phyloP scores from a whole-genome alignment of 78 protist species.

The Protostelium mycophagum region DNA sequence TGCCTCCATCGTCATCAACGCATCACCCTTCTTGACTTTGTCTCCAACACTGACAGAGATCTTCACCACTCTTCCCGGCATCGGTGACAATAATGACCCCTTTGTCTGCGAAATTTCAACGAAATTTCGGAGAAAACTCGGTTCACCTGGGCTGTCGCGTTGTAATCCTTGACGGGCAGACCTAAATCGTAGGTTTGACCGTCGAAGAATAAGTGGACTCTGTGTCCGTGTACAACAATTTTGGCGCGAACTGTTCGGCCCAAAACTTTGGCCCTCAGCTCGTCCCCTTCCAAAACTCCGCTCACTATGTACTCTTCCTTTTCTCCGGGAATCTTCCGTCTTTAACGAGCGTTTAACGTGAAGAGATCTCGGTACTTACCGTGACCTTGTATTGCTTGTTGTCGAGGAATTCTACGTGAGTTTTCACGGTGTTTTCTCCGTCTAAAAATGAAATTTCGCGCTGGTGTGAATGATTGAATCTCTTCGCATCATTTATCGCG shows the following conservation, averaged over 20 bases:
- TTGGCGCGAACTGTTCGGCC: constrained; percentile 20
- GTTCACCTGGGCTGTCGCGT: not conserved
- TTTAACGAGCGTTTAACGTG: not conserved
- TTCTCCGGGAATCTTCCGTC: not conserved
- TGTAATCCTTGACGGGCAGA: constrained; percentile 12
- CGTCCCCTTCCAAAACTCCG: not conserved
- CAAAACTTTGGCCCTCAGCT: not conserved
- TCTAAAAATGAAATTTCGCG: constrained; percentile 15
- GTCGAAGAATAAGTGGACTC: constrained; percentile 21
- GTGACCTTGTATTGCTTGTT: not conserved
- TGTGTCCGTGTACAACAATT: not conserved
- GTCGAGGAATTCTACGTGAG: constrained; percentile 21
- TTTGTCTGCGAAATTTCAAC: not conserved
- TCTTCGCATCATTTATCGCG: not conserved
- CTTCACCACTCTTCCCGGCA: constrained; percentile 64
- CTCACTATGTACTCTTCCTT: not conserved
- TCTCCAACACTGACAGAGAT: constrained; percentile 52
- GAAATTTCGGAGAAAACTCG: not conserved
- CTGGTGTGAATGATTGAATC: constrained; percentile 6
- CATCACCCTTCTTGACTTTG: constrained; percentile 37
- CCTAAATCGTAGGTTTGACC: constrained; percentile 27
- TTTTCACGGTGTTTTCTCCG: constrained; percentile 5
- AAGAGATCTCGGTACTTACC: not conserved
- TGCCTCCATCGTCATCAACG: constrained; percentile 60
- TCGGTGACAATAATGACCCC: constrained; percentile 62